Base-by-base conservation (phyloP, 176 grass and related monocot genomes). In the Aechmea fasciata region DNA sequence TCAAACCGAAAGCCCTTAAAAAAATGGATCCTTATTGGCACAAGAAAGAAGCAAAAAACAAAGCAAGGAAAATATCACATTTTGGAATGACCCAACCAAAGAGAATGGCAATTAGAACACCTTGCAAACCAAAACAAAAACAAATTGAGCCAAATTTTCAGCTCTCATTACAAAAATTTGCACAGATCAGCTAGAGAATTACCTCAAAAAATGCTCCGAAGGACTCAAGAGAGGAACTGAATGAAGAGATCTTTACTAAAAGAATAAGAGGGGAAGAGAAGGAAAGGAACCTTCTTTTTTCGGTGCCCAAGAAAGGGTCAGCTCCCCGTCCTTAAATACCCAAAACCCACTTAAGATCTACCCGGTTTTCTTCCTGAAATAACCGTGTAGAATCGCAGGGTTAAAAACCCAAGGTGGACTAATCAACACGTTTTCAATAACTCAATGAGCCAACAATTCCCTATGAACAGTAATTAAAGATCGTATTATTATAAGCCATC, bases 251-350 rank as follows among this genome's bases (percentile, higher is more conserved):
- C 19, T 17, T n/a, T 59, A 59, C 5, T 15, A 17, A 17, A 20
- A 59, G 54, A 59, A 18, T 7, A 41, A 59, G n/a, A 57, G 10
- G 54, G 19, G 54, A 59, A 59, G 54, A 9, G 19, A 19, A 59
- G 54, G 19, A 59, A 59, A 55, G 13, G 65, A 47, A 41, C 33
- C 33, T 41, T 33, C 29, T 33, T 41, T 47, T 67, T 41, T 67
- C 25, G 65, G 14, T 13, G n/a, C 65, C 13, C 28, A n/a, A 17
- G 17, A 67, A 33, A 49, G 48, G 41, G 29, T 10, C 13, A 48
- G 14, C 33, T 10, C 33, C 28, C 65, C 33, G 15, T 67, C 41
- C 65, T 67, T 67, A 67, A 67, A 67, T 67, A 67, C 65, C 65
- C 65, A 48, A 48, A 67, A 11, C 33, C 65, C 14, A 3, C 33